phyloP scores from a whole-genome alignment of 2,329 filamentous ascomycete species.

The Clonostachys sp. region DNA sequence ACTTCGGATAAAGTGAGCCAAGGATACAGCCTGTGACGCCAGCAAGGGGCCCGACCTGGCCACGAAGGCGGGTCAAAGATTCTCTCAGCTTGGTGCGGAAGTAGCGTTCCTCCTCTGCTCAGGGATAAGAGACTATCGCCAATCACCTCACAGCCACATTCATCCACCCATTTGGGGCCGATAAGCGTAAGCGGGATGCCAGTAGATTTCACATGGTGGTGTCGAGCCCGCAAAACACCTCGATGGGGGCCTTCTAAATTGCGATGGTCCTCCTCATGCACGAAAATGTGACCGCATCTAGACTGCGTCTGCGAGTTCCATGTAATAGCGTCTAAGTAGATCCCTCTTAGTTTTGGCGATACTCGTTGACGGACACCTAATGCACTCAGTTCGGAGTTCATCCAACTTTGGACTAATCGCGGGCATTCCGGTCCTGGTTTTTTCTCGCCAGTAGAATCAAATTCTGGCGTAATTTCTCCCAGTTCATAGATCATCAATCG shows the following conservation, averaged over 20 bases:
- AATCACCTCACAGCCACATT: slow-evolving; percentile 28
- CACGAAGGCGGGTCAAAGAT: slow-evolving; percentile 1
- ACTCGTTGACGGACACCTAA: slow-evolving; percentile 48
- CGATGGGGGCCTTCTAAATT: slow-evolving; percentile 42
- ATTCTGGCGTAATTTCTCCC: slow-evolving; percentile 41
- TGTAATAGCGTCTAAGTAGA: slow-evolving; percentile 42
- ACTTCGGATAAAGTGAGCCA: slow-evolving; percentile 42
- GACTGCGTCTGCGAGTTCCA: slow-evolving; percentile 22
- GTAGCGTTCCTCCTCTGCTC: slow-evolving; percentile 17
- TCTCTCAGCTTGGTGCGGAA: background rate
- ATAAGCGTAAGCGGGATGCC: slow-evolving; percentile 46
- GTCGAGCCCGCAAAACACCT: slow-evolving; percentile 28
- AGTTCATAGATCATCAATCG: slow-evolving; percentile 57
- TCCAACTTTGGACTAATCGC: slow-evolving; percentile 41
- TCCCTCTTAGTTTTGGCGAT: slow-evolving; percentile 39
- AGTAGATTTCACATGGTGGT: slow-evolving; percentile 41
- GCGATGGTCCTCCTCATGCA: slow-evolving; percentile 51
- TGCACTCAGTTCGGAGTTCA: slow-evolving; percentile 44
- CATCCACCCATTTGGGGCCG: slow-evolving; percentile 45
- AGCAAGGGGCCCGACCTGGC: slow-evolving; percentile 32
- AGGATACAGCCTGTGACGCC: slow-evolving; percentile 49
- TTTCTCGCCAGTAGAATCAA: slow-evolving; percentile 36
- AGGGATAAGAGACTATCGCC: slow-evolving; percentile 36
- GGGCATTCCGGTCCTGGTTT: slow-evolving; percentile 28
- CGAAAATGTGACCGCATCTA: slow-evolving; percentile 36